phyloP scores from a whole-genome alignment of 116 monocot species.

The Trichopus zeylanicus region DNA sequence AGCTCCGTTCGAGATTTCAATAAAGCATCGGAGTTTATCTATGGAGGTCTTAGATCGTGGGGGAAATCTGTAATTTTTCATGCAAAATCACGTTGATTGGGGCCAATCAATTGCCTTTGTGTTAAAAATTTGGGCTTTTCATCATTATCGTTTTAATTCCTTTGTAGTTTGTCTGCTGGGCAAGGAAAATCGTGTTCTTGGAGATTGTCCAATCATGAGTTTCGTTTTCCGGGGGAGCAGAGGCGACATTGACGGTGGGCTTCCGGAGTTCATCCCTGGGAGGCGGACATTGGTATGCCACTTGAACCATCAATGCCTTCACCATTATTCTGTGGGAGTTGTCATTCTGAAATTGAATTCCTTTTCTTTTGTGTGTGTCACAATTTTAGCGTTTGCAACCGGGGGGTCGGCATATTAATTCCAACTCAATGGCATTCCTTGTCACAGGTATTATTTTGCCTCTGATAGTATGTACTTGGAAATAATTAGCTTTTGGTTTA shows the following conservation, averaged over 20 bases:
- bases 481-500: not conserved
- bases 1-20: too few species aligned
- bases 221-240: conserved; percentile 81
- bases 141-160: too few species aligned
- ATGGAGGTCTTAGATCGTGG: too few species aligned
- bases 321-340: conserved; percentile 3
- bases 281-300: conserved; percentile 57
- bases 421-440: conserved; percentile 85
- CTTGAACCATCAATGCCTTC: not conserved
- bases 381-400: conserved; percentile 47
- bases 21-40: too few species aligned
- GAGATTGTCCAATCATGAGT: conserved; percentile 43
- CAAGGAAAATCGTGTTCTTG: too few species aligned
- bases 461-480: too few species aligned
- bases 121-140: too few species aligned
- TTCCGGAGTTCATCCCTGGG: conserved; percentile 63
- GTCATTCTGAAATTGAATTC: not conserved
- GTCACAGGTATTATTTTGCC: conserved; percentile 46
- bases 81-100: too few species aligned
- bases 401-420: conserved; percentile 54
- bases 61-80: too few species aligned
- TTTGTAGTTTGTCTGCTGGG: too few species aligned
- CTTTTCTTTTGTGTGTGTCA: not conserved
- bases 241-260: conserved; percentile 66
- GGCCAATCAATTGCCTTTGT: too few species aligned